Conservation (phyloP, 148 eudicot species). For the Agrostemma githago region DNA sequence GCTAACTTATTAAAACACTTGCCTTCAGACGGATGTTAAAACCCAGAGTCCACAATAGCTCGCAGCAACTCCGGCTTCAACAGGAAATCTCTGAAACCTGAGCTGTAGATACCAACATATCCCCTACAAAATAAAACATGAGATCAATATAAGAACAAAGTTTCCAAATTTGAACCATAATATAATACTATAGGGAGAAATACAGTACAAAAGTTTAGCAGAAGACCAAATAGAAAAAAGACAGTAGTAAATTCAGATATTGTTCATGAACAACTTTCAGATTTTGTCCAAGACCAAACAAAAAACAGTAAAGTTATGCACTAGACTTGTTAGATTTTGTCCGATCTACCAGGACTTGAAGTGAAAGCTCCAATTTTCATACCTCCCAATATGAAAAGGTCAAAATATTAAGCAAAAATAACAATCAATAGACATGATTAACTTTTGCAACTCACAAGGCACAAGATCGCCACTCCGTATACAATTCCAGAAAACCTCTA, state of each 20-base stretch:
- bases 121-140: conserved; percentile 36
- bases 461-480: no score
- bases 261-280: no score
- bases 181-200: no score
- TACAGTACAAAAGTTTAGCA: no score
- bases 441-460: no score
- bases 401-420: neutral
- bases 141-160: neutral
- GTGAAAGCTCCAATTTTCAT: neutral
- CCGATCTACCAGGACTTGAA: no score
- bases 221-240: no score
- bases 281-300: no score
- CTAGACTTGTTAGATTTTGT: no score
- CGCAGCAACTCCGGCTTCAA: conserved; percentile 68
- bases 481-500: neutral
- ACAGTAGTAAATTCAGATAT: no score
- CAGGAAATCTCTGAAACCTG: conserved; percentile 68
- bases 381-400: neutral
- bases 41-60: conserved; percentile 61
- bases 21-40: conserved; percentile 75
- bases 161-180: neutral
- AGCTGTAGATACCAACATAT: conserved; percentile 60
- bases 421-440: neutral
- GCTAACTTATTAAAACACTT: conserved; percentile 13
- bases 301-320: no score